Evolutionary conservation across 2,329 filamentous ascomycete species (phyloP).

Genomic region (Helotiales sp.): DNA sequence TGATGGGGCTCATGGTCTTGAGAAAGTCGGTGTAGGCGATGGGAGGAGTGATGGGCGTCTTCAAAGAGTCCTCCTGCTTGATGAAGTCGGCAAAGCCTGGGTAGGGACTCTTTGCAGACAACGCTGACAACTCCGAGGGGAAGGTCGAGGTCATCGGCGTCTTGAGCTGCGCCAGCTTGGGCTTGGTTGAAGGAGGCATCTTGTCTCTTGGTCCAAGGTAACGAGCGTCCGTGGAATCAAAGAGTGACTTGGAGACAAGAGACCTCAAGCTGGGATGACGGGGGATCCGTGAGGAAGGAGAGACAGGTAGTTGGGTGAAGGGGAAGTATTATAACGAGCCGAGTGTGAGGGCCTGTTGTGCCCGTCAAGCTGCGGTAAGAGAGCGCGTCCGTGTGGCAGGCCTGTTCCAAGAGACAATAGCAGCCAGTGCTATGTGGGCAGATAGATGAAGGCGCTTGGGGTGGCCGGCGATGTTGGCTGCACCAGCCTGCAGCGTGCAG

Average conservation of each 20-base stretch:
- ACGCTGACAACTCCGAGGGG: constrained; percentile 56
- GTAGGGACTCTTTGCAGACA: constrained; percentile 67
- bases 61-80: constrained; percentile 67
- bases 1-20: constrained; percentile 61
- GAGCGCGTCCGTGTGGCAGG: constrained; percentile 26
- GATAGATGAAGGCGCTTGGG: constrained; percentile 20
- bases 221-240: constrained; percentile 28
- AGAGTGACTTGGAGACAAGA: constrained; percentile 31
- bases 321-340: constrained; percentile 33
- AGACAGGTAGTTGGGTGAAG: constrained; percentile 19
- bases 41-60: constrained; percentile 89
- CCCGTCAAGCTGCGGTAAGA: constrained; percentile 10
- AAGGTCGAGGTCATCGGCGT: constrained; percentile 64
- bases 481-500: constrained; percentile 21
- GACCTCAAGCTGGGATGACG: constrained; percentile 31
- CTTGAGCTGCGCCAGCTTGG: constrained; percentile 61
- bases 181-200: constrained; percentile 38
- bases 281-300: constrained; percentile 27
- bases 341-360: constrained; percentile 14
- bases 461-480: constrained; percentile 14
- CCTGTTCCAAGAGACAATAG: constrained; percentile 27
- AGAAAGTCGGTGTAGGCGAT: constrained; percentile 91
- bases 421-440: constrained; percentile 32
- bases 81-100: constrained; percentile 57
- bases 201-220: constrained; percentile 25